Conservation (phyloP, 257 asterid species). For the Hygrophila difformis region DNA sequence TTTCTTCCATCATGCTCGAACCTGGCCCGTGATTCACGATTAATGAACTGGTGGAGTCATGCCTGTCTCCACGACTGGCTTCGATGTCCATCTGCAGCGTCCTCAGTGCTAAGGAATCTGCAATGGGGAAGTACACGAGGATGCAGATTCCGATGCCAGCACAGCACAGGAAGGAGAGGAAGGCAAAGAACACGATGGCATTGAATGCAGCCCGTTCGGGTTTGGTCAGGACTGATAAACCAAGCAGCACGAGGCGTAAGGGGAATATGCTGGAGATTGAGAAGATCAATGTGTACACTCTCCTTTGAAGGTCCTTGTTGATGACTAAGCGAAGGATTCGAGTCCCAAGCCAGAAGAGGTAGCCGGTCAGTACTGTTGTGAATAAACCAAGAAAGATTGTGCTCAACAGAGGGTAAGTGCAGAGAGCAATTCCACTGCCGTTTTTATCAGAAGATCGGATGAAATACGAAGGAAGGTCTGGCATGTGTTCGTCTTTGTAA, state of each 20-base stretch:
- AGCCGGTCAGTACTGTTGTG: conserved; percentile 39
- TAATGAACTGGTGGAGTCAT: conserved; percentile 36
- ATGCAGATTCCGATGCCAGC: conserved; percentile 53
- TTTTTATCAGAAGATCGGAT: conserved; percentile 25
- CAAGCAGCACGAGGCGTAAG: conserved; percentile 56
- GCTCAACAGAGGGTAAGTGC: conserved; percentile 78
- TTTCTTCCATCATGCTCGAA: conserved; percentile 21
- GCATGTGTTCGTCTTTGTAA: conserved; percentile 22
- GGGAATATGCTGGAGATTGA: conserved; percentile 50
- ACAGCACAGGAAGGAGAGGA: conserved; percentile 67
- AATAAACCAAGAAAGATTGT: conserved; percentile 64
- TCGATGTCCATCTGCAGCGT: conserved; percentile 45
- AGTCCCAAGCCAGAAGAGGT: conserved; percentile 66
- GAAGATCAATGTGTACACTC: conserved; percentile 61
- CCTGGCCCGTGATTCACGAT: conserved; percentile 46
- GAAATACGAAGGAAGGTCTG: conserved; percentile 52
- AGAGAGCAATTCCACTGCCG: conserved; percentile 34
- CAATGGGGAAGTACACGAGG: conserved; percentile 71
- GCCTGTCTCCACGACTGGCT: conserved; percentile 33
- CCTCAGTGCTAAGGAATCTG: conserved; percentile 70
- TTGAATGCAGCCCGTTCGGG: conserved; percentile 44
- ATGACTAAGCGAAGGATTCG: conserved; percentile 54
- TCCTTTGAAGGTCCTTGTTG: conserved; percentile 71
- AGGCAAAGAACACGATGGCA: conserved; percentile 58
- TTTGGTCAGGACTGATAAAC: conserved; percentile 49